Evolutionary conservation across 345 rosid species (phyloP).

Genomic region (Trapa incisa): DNA sequence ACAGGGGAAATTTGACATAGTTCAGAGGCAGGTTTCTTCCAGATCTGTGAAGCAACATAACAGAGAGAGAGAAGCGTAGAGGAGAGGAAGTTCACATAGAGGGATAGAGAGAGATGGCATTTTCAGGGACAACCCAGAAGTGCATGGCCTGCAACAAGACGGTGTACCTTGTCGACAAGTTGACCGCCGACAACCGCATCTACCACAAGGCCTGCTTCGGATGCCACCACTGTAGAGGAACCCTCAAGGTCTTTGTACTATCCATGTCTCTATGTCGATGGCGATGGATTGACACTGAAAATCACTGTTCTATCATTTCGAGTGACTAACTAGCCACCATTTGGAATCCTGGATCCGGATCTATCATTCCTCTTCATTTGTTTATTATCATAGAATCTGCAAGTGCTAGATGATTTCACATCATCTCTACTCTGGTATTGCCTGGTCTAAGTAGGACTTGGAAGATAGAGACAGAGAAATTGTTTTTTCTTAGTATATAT

Average conservation of each 20-base stretch:
- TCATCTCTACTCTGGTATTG: background rate
- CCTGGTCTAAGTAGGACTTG: background rate
- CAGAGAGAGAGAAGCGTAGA: background rate
- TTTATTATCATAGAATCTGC: background rate
- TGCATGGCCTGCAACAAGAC: constrained; percentile 99
- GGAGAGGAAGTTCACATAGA: background rate
- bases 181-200: constrained; percentile 86
- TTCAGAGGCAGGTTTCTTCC: too few relatives aligned
- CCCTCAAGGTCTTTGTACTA: constrained; percentile 58
- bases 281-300: background rate
- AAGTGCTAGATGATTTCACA: background rate
- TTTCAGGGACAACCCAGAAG: constrained; percentile 98
- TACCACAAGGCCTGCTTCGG: constrained; percentile 95
- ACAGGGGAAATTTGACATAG: too few relatives aligned
- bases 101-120: constrained; percentile 42
- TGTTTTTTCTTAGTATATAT: background rate
- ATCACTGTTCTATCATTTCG: background rate
- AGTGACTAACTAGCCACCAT: background rate
- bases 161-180: constrained; percentile 86
- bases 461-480: background rate
- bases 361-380: background rate
- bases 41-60: too few relatives aligned
- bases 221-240: constrained; percentile 99
- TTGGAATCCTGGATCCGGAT: background rate
- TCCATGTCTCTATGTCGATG: background rate